phyloP scores from a whole-genome alignment of 1,284 basidiomycete genomes.

The Albatrellus sp. region DNA sequence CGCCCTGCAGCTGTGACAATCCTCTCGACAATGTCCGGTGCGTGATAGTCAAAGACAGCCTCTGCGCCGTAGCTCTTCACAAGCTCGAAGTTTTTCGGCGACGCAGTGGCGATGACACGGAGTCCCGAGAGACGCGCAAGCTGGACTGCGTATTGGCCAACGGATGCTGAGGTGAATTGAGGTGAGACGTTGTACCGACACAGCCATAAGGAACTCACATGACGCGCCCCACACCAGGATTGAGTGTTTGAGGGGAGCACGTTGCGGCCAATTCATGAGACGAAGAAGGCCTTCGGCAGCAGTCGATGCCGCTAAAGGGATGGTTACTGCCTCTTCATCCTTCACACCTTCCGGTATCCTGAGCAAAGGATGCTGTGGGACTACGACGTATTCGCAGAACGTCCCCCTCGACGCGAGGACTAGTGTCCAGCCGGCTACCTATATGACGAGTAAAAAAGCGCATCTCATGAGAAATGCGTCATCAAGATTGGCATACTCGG shows the following conservation, averaged over 20 bases:
- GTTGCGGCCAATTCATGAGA: neutral
- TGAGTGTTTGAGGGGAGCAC: constrained; percentile 14
- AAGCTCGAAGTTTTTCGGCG: constrained; percentile 24
- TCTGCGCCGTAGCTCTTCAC: constrained; percentile 29
- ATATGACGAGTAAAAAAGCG: too few relatives aligned
- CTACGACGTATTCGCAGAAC: constrained; percentile 22
- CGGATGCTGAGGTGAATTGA: too few relatives aligned
- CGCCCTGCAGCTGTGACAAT: constrained; percentile 14
- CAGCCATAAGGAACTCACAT: constrained; percentile 8
- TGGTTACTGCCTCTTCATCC: constrained; percentile 24
- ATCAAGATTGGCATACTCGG: too few relatives aligned
- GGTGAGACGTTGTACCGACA: too few relatives aligned
- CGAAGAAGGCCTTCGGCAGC: constrained; percentile 25
- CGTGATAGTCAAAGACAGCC: too few relatives aligned
- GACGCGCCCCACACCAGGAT: constrained; percentile 19
- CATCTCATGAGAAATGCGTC: too few relatives aligned
- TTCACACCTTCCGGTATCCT: constrained; percentile 18
- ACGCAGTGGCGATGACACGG: constrained; percentile 26
- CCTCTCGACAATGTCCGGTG: constrained; percentile 16
- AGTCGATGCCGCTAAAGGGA: constrained; percentile 26
- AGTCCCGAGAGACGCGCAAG: constrained; percentile 28
- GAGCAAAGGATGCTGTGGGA: constrained; percentile 19
- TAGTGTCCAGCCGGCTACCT: neutral
- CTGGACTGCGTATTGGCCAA: too few relatives aligned
- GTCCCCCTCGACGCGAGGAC: neutral